Evolutionary conservation across 2,329 filamentous ascomycete species (phyloP).

Genomic region (Neofusicoccum umdonicola): DNA sequence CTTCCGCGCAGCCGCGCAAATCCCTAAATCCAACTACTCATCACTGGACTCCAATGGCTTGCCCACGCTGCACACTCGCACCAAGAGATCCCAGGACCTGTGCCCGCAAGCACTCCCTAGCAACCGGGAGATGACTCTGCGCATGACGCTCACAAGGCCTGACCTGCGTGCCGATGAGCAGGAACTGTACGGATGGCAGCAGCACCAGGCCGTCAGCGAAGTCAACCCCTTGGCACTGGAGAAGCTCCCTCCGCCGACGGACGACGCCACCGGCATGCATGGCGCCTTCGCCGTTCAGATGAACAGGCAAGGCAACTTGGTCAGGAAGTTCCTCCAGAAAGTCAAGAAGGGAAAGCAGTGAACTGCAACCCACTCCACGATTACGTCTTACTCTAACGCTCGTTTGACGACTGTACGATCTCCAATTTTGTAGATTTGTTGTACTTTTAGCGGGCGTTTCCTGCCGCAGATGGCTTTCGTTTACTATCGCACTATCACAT

Average conservation of each 20-base stretch:
- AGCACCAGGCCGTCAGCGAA: slow-evolving; percentile 32
- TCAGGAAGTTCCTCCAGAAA: slow-evolving; percentile 36
- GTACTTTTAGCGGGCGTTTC: slow-evolving; percentile 21
- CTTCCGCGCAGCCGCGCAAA: slow-evolving; percentile 32
- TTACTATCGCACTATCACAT: not conserved
- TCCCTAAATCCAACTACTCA: slow-evolving; percentile 31
- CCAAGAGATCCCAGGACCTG: slow-evolving; percentile 18
- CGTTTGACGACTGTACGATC: slow-evolving; percentile 14
- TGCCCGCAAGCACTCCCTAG: slow-evolving; percentile 45
- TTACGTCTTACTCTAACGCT: slow-evolving; percentile 7
- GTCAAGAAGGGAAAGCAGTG: slow-evolving; percentile 26
- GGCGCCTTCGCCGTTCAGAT: slow-evolving; percentile 47
- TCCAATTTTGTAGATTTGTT: slow-evolving; percentile 15
- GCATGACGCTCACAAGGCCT: slow-evolving; percentile 90
- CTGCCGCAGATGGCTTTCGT: not conserved
- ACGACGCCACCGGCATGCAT: slow-evolving; percentile 46
- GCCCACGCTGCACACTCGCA: slow-evolving; percentile 25
- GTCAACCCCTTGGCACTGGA: slow-evolving; percentile 55
- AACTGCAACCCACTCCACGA: not conserved
- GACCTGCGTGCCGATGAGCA: slow-evolving; percentile 77
- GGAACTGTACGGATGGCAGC: slow-evolving; percentile 69
- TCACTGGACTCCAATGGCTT: slow-evolving; percentile 31
- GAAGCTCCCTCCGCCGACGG: slow-evolving; percentile 47
- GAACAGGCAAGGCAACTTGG: slow-evolving; percentile 31
- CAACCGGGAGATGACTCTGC: slow-evolving; percentile 87